Percentiles rank a stretch among this genome's conserved stretches.
phyloP scores from a whole-genome alignment of 2,329 filamentous ascomycete species.

The Capronia americana region DNA sequence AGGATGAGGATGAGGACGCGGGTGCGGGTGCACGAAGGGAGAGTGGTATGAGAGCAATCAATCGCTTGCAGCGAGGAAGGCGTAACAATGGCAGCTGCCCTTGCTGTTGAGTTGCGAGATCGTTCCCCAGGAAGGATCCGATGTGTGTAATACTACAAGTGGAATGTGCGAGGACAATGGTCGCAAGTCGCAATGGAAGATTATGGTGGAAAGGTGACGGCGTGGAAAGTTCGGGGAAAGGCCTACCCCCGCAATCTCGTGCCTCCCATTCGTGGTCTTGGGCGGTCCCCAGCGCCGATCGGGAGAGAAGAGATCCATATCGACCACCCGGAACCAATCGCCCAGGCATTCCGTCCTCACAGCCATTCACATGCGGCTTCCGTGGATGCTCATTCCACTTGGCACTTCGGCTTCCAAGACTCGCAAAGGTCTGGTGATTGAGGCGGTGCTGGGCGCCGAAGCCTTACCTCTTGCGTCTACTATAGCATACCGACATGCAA shows the following conservation, averaged over 20 bases:
- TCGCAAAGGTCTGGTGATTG: constrained; percentile 11
- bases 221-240: constrained; percentile 14
- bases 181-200: constrained; percentile 8
- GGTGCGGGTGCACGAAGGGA: background rate
- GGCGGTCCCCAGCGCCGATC: constrained; percentile 4
- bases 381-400: background rate
- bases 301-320: background rate
- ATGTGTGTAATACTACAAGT: background rate
- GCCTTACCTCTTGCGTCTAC: background rate
- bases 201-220: constrained; percentile 5
- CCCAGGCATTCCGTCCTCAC: background rate
- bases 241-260: constrained; percentile 23
- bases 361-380: background rate
- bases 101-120: background rate
- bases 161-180: constrained; percentile 6
- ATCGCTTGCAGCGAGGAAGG: background rate
- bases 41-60: background rate
- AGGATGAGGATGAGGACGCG: background rate
- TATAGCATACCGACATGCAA: background rate
- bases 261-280: constrained; percentile 5
- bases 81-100: background rate
- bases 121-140: background rate
- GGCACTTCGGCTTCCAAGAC: constrained; percentile 17
- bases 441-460: constrained; percentile 11
- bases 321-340: constrained; percentile 14